phyloP scores from a whole-genome alignment of 352 stramenopile species.

The Globisporangium irregulare region DNA sequence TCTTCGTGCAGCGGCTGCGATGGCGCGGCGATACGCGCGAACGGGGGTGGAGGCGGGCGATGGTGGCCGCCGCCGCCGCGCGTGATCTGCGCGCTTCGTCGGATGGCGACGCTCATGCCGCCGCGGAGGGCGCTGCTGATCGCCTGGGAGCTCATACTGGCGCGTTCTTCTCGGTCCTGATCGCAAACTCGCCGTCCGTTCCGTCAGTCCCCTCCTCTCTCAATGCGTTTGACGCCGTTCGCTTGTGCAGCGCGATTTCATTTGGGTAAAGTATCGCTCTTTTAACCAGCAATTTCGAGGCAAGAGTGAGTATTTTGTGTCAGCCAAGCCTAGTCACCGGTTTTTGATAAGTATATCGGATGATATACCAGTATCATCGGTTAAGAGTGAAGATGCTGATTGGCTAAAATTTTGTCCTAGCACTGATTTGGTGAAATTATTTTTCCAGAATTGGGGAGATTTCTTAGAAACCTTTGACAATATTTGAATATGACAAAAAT shows the following conservation, averaged over 20 bases:
- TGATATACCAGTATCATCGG: background rate
- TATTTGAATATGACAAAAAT: background rate
- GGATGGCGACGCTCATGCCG: constrained; percentile 49
- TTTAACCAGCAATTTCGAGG: background rate
- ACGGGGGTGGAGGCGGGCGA: constrained; percentile 73
- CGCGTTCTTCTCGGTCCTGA: constrained; percentile 5
- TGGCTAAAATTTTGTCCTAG: background rate
- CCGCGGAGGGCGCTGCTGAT: constrained; percentile 59
- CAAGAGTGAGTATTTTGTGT: background rate
- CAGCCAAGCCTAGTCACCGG: background rate
- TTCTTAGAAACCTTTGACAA: background rate
- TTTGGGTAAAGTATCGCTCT: background rate
- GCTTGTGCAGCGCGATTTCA: background rate
- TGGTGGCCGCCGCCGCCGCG: constrained; percentile 47
- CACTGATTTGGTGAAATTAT: background rate
- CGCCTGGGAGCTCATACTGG: constrained; percentile 57
- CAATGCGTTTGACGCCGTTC: constrained; percentile 4
- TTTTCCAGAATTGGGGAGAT: background rate
- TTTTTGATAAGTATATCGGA: background rate
- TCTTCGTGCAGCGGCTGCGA: constrained; percentile 73
- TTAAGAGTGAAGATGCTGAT: background rate
- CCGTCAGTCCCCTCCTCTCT: constrained; percentile 1
- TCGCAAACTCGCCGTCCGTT: constrained; percentile 4
- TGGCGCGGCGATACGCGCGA: constrained; percentile 65
- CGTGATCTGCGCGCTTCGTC: constrained; percentile 49